These are phyloP conservation scores for Xylaria sp. DNA, from an alignment of 2,329 filamentous ascomycete species.

Conservation along the genomic window DNA sequence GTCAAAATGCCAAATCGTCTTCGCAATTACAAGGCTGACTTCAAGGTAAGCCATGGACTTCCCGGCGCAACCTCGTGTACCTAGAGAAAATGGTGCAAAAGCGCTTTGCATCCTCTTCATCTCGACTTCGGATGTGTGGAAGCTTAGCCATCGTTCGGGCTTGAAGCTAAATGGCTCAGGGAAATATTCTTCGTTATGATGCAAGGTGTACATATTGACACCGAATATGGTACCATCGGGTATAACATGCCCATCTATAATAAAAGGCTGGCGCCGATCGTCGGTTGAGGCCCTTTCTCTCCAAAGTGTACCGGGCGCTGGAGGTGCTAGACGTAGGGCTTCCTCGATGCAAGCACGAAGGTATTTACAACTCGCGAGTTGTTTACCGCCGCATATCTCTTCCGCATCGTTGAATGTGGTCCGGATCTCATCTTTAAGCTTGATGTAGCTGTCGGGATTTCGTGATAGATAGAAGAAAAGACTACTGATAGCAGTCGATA, in stretches of 20 bases:
- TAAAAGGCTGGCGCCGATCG: neutral
- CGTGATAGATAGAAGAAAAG: slow-evolving; percentile 12
- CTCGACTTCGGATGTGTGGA: neutral
- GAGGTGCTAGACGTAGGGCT: slow-evolving; percentile 9
- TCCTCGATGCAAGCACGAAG: slow-evolving; percentile 27
- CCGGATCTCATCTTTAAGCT: slow-evolving; percentile 3
- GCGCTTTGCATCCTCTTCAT: slow-evolving; percentile 21
- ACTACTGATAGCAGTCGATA: neutral
- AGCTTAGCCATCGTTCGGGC: slow-evolving; percentile 16
- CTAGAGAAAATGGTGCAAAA: slow-evolving; percentile 52
- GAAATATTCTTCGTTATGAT: slow-evolving; percentile 32
- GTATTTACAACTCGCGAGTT: neutral
- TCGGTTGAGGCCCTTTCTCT: neutral
- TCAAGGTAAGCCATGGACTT: slow-evolving; percentile 59
- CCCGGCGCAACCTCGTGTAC: slow-evolving; percentile 57
- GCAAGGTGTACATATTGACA: slow-evolving; percentile 22
- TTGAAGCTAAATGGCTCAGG: slow-evolving; percentile 5
- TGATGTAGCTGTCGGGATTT: neutral
- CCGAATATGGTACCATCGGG: slow-evolving; percentile 15
- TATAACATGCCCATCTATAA: slow-evolving; percentile 28
- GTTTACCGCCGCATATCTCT: neutral
- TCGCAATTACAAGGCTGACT: slow-evolving; percentile 56
- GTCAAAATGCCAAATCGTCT: slow-evolving; percentile 55
- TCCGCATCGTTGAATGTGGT: neutral
- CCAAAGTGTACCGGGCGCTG: slow-evolving; percentile 12